These are phyloP conservation scores for Moricandia moricandioides DNA, from an alignment of 345 rosid species.

Conservation along the genomic window DNA sequence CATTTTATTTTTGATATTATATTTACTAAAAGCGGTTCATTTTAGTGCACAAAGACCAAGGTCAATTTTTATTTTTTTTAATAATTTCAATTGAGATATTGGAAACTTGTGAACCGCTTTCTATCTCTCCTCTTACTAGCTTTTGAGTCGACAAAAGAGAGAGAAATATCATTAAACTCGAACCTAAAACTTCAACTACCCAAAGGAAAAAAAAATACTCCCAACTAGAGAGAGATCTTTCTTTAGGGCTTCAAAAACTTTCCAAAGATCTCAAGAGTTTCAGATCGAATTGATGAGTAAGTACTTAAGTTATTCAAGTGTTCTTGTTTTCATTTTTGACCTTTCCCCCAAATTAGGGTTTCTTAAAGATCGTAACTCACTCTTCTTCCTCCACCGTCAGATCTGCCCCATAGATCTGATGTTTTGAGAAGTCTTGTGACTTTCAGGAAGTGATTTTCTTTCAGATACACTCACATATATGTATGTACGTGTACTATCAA, in stretches of 20 bases:
- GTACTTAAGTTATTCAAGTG: not conserved
- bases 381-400: slow-evolving; percentile 10
- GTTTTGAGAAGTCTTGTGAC: not conserved
- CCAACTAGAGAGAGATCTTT: slow-evolving; percentile 30
- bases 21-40: slow-evolving; percentile 23
- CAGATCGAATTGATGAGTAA: slow-evolving; percentile 34
- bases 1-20: not conserved
- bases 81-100: slow-evolving; percentile 27
- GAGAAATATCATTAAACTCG: slow-evolving; percentile 33
- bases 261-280: slow-evolving; percentile 5
- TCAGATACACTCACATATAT: not conserved
- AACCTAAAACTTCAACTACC: slow-evolving; percentile 32
- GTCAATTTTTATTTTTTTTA: slow-evolving; percentile 41
- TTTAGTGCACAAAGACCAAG: slow-evolving; percentile 34
- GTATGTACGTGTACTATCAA: not conserved
- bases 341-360: slow-evolving; percentile 29
- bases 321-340: slow-evolving; percentile 6
- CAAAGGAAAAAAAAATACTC: slow-evolving; percentile 11
- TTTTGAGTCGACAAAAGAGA: slow-evolving; percentile 28
- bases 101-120: slow-evolving; percentile 23
- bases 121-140: slow-evolving; percentile 14
- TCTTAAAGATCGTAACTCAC: not conserved
- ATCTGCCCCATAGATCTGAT: slow-evolving; percentile 32
- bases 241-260: slow-evolving; percentile 28
- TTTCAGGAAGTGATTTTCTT: slow-evolving; percentile 1